These are phyloP conservation scores for Suillus bovinus DNA, from an alignment of 768 basidiomycete species.

Conservation along the genomic window DNA sequence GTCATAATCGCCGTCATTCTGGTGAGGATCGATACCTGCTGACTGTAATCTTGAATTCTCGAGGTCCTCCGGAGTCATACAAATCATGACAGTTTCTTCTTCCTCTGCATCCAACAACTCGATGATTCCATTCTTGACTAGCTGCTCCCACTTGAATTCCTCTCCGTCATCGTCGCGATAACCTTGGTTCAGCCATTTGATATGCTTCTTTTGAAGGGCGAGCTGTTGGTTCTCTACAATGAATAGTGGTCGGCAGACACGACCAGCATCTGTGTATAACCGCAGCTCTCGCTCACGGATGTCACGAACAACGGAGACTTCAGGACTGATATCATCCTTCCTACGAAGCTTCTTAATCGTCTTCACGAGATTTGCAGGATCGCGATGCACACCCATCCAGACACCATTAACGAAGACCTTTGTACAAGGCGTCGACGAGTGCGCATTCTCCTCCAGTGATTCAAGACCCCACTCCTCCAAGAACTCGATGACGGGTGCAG, in stretches of 20 bases:
- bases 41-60: slow-evolving; percentile 77
- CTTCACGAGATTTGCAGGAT: slow-evolving; percentile 88
- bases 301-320: slow-evolving; percentile 97
- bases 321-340: slow-evolving; percentile 93
- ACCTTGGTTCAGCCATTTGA: slow-evolving; percentile 66
- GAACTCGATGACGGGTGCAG: slow-evolving; percentile 96
- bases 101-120: slow-evolving; percentile 98
- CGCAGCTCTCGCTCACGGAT: slow-evolving; percentile 94
- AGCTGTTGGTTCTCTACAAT: slow-evolving; percentile 93
- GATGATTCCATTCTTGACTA: slow-evolving; percentile 86
- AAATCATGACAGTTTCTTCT: slow-evolving; percentile 99
- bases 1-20: slow-evolving; percentile 75
- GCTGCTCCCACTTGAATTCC: slow-evolving; percentile 79
- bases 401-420: slow-evolving; percentile 99
- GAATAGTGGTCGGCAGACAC: slow-evolving; percentile 95
- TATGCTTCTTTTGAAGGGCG: slow-evolving; percentile 79
- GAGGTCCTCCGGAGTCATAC: slow-evolving; percentile 96
- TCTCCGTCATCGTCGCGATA: slow-evolving; percentile 56
- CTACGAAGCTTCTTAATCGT: slow-evolving; percentile 91
- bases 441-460: slow-evolving; percentile 90
- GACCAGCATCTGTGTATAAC: slow-evolving; percentile 94
- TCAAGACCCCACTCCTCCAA: slow-evolving; percentile 98
- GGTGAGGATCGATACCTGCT: slow-evolving; percentile 54
- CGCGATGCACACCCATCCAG: slow-evolving; percentile 98
- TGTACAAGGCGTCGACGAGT: slow-evolving; percentile 79